These are phyloP conservation scores for Fusarium sp. DNA, from an alignment of 2,329 filamentous ascomycete genomes.

Conservation along the genomic window DNA sequence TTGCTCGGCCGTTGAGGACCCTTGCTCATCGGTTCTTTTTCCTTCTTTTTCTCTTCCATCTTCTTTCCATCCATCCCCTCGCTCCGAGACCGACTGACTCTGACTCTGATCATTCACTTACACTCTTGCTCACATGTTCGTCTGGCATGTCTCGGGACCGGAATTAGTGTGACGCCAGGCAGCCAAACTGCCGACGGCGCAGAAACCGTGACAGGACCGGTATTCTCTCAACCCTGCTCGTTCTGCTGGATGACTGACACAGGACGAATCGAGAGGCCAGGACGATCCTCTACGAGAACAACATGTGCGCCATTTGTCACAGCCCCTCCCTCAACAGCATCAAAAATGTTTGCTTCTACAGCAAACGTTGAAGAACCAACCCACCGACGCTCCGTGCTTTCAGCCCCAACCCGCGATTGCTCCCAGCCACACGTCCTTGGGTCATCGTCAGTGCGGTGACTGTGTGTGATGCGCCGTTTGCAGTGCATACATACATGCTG, in stretches of 20 bases:
- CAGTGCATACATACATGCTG: not conserved
- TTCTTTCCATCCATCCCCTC: constrained; percentile 4
- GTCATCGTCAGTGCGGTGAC: constrained; percentile 11
- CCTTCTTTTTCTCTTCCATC: constrained; percentile 11
- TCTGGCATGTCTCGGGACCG: constrained; percentile 12
- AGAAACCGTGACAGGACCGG: not conserved
- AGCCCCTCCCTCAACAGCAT: not conserved
- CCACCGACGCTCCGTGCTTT: constrained; percentile 27
- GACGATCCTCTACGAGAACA: not conserved
- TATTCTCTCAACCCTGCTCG: not conserved
- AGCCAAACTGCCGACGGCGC: constrained; percentile 7
- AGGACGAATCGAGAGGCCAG: not conserved
- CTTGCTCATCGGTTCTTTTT: constrained; percentile 12
- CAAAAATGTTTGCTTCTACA: constrained; percentile 23
- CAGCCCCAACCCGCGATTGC: constrained; percentile 10
- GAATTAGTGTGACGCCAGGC: constrained; percentile 18
- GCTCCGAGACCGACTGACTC: not conserved
- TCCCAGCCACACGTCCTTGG: not conserved
- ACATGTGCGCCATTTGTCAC: not conserved
- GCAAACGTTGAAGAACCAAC: constrained; percentile 21
- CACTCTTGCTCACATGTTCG: not conserved
- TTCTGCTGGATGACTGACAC: not conserved
- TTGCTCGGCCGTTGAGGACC: not conserved
- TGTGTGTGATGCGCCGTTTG: not conserved
- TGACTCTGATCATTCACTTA: not conserved